Evolutionary conservation across 2,329 filamentous ascomycete genomes (phyloP).

Genomic region (Cytospora mali): DNA sequence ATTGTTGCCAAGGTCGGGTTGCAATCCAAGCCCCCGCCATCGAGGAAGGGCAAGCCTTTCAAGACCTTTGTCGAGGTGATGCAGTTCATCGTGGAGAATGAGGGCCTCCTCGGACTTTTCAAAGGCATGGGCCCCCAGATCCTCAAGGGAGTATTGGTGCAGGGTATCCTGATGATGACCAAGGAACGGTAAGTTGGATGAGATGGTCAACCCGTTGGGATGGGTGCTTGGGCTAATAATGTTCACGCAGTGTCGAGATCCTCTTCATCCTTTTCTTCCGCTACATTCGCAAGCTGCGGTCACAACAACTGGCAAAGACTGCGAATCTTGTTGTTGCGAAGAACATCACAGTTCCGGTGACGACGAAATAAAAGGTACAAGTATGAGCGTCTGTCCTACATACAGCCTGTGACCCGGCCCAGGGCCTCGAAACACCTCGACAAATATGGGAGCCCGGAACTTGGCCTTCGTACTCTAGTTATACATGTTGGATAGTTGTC

Average conservation of each 20-base stretch:
- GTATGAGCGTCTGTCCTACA: constrained; percentile 1
- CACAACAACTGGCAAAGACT: constrained; percentile 69
- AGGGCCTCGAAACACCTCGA: background rate
- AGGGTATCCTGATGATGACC: constrained; percentile 98
- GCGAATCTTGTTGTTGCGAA: constrained; percentile 65
- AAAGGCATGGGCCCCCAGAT: constrained; percentile 97
- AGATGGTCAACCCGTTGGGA: background rate
- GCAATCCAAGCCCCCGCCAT: constrained; percentile 87
- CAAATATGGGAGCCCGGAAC: too few relatives aligned
- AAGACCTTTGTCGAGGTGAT: constrained; percentile 94
- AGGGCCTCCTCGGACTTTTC: constrained; percentile 83
- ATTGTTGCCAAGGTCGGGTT: constrained; percentile 98
- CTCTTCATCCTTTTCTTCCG: constrained; percentile 84
- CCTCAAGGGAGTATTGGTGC: constrained; percentile 87
- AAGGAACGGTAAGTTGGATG: constrained; percentile 75
- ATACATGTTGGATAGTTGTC: background rate
- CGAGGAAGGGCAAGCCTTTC: constrained; percentile 86
- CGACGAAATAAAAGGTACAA: constrained; percentile 34
- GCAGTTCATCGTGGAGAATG: constrained; percentile 87
- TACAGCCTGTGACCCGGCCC: background rate
- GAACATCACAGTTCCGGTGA: constrained; percentile 42
- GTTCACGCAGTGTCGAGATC: constrained; percentile 71
- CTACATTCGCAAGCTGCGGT: constrained; percentile 72
- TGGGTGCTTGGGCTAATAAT: constrained; percentile 23
- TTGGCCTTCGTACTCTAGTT: background rate